Percentiles rank a stretch among this genome's conserved stretches.
Conservation (phyloP, 192 early-diverging fungal species). For the Coemansia sp. region DNA sequence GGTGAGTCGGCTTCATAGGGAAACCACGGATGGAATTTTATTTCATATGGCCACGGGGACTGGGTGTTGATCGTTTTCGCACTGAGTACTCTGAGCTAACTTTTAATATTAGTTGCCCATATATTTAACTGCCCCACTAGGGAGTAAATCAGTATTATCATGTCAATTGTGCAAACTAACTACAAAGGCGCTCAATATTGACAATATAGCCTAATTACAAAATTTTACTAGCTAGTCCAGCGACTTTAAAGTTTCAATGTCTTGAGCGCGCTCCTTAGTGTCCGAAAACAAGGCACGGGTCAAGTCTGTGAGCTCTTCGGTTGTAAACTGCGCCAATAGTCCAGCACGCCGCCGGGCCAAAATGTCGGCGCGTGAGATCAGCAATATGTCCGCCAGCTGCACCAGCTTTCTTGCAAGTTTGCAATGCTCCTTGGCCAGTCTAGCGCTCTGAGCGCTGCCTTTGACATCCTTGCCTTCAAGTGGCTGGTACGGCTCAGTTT, state of each 20-base stretch:
- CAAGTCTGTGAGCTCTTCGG: slow-evolving; percentile 30
- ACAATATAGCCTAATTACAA: too few relatives aligned
- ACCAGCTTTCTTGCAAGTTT: slow-evolving; percentile 12
- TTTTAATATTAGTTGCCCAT: too few relatives aligned
- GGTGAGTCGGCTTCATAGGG: too few relatives aligned
- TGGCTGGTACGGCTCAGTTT: neutral
- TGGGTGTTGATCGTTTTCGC: too few relatives aligned
- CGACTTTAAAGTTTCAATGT: slow-evolving; percentile 32
- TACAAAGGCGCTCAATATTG: too few relatives aligned
- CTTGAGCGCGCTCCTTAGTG: slow-evolving; percentile 36
- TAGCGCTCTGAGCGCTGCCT: neutral
- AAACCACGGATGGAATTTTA: too few relatives aligned
- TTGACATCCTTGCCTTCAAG: neutral
- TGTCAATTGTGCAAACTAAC: neutral
- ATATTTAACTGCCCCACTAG: too few relatives aligned
- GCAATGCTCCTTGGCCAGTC: slow-evolving; percentile 29
- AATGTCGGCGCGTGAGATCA: slow-evolving; percentile 45
- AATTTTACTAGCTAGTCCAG: neutral
- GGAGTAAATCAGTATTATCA: too few relatives aligned
- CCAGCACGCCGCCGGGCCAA: slow-evolving; percentile 47
- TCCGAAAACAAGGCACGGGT: slow-evolving; percentile 44
- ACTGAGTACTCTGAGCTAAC: too few relatives aligned
- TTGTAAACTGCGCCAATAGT: slow-evolving; percentile 28
- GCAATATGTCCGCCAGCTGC: slow-evolving; percentile 49
- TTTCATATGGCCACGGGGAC: too few relatives aligned